These are phyloP conservation scores for Talaromyces thailandensis DNA, from an alignment of 495 filamentous ascomycete species.

Conservation along the genomic window DNA sequence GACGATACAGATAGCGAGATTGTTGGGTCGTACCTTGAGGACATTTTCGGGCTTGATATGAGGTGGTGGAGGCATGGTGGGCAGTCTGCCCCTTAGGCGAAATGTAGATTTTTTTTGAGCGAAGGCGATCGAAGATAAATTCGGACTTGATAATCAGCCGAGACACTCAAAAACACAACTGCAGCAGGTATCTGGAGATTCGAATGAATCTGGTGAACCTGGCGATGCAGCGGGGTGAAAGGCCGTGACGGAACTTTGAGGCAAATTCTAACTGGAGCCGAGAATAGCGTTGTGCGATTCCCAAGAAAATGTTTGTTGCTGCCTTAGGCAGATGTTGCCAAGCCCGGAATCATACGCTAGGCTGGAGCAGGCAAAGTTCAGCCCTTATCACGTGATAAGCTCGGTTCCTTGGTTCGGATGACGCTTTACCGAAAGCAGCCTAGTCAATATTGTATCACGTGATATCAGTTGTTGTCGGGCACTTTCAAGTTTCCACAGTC, in stretches of 20 bases:
- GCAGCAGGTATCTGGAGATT: slow-evolving; percentile 2
- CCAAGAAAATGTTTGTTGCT: background rate
- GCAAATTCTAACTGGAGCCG: slow-evolving; percentile 7
- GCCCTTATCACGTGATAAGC: background rate
- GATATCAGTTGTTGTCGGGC: background rate
- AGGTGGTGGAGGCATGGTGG: slow-evolving; percentile 87
- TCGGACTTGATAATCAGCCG: background rate
- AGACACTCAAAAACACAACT: background rate
- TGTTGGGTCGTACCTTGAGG: slow-evolving; percentile 56
- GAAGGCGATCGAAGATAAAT: background rate
- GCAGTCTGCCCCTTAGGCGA: slow-evolving; percentile 25
- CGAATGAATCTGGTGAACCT: background rate
- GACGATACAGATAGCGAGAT: background rate
- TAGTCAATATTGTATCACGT: background rate
- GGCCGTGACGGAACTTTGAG: slow-evolving; percentile 5
- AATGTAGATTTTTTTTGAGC: slow-evolving; percentile 4
- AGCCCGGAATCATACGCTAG: background rate
- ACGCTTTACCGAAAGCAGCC: background rate
- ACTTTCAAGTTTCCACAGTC: no score
- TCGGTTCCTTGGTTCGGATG: background rate
- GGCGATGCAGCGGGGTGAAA: slow-evolving; percentile 6
- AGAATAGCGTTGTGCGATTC: slow-evolving; percentile 7
- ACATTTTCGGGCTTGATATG: slow-evolving; percentile 98
- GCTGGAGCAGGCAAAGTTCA: background rate
- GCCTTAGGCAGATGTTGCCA: background rate